Evolutionary conservation across 768 basidiomycete species (phyloP), one percentile per base, ranked within the genome.

Genomic region (Termitomyces heimii): DNA sequence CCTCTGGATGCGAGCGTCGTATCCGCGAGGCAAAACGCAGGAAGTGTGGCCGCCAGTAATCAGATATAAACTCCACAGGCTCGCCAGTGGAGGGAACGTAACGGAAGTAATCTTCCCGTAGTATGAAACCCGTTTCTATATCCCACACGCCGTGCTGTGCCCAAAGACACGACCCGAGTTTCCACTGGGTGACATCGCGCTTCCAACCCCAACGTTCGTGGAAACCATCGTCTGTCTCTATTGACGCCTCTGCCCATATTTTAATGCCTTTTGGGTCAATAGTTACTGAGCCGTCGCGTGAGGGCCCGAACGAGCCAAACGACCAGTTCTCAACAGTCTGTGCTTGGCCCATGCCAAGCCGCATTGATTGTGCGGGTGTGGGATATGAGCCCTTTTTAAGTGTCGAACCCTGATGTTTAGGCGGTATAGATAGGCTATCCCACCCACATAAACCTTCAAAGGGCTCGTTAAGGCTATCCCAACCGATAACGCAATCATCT

Each of bases 391-490:
- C 97, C 68, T 94, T 96, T 67, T 90, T 92, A 35, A 92, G 74
- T 18, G 82, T 84, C 12, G 85, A 81, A 1, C 84, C 84, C 66
- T 94, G 92, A 34, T 79, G 72, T 16, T 72, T 73, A 0, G 93
- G 89, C 44, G 86, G 83, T 13, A 68, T 58, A 51, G 77, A 79
- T 29, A 99, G 75, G 67, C 96, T 84, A 0, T 78, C 75, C 70
- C 88, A 88, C 2, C 77, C 78, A 32, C 71, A 79, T 40, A 92
- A 77, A 0, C 97, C 97, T 62, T 95, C 91, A 37, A 84, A 85
- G 0, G 97, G 96, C 70, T 99, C 97, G 69, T 99, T 98, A 71
- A 98, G 74, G 63, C 86, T 88, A 68, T 99, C 97, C 97, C 96
- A 98, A 0, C 97, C 97, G 48, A 98, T 87, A 12, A 99, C 82